A percentile compares a stretch with the other conserved stretches of the same genome.
Evolutionary conservation across 352 stramenopile genomes (phyloP).

Genomic region (Globisporangium perplexum): DNA sequence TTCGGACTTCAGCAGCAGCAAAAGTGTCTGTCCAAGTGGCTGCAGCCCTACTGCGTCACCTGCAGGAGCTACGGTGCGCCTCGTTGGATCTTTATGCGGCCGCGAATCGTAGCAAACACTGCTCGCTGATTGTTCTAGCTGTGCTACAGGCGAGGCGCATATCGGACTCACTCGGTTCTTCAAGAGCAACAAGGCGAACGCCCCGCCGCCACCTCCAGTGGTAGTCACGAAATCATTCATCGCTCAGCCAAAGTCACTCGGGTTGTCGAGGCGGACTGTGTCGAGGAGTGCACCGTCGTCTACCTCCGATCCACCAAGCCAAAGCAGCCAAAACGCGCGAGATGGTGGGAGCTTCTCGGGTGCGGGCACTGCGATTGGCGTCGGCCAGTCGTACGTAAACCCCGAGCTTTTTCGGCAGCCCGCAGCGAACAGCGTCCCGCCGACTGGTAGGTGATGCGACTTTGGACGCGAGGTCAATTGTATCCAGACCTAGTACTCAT

Average conservation of each 20-base stretch:
- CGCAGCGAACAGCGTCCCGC: conserved; percentile 4
- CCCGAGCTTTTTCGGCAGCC: conserved; percentile 44
- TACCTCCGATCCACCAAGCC: conserved; percentile 1
- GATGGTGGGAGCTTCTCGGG: not conserved
- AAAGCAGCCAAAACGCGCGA: conserved; percentile 5
- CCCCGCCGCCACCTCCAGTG: conserved; percentile 8
- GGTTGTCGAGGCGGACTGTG: conserved; percentile 24
- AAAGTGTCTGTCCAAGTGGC: conserved; percentile 94
- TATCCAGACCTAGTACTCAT: not conserved
- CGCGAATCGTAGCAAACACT: too few species aligned
- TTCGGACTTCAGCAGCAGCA: conserved; percentile 91
- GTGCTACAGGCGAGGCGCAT: conserved; percentile 57
- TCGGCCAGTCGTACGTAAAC: conserved; percentile 80
- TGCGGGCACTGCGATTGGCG: conserved; percentile 42
- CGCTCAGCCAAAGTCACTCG: conserved; percentile 30
- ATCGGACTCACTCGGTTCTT: conserved; percentile 83
- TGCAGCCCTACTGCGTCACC: conserved; percentile 78
- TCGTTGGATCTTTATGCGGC: not conserved
- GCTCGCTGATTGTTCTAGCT: not conserved
- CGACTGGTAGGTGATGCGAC: conserved; percentile 14
- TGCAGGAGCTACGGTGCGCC: conserved; percentile 60
- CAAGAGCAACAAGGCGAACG: conserved; percentile 61
- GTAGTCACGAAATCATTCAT: conserved; percentile 15
- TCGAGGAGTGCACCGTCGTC: conserved; percentile 9
- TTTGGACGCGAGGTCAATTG: not conserved